Percentiles rank a stretch among this genome's conserved stretches.
phyloP scores from a whole-genome alignment of 2,329 filamentous ascomycete species.

The Aphanocladium album region DNA sequence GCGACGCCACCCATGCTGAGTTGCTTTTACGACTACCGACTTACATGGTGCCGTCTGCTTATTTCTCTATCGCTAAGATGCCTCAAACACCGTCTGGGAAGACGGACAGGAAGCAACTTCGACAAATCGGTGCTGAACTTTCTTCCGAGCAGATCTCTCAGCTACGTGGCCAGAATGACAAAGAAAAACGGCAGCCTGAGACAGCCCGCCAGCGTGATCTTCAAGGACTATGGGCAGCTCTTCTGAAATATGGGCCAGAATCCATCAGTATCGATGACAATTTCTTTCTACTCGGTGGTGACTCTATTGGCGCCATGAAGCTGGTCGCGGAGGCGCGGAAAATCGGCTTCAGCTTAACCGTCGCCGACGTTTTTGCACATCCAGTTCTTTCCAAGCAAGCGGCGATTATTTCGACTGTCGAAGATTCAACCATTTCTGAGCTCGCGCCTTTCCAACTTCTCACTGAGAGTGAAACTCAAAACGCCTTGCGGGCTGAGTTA shows the following conservation, averaged over 20 bases:
- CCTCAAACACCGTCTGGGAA: constrained; percentile 9
- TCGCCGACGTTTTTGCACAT: constrained; percentile 38
- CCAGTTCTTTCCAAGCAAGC: not conserved
- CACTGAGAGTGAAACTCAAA: not conserved
- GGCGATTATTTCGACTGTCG: not conserved
- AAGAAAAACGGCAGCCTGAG: not conserved
- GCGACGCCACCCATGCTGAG: not conserved
- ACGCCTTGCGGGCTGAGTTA: not conserved
- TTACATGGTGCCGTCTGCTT: constrained; percentile 14
- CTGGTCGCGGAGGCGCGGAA: constrained; percentile 14
- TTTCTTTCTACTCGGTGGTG: constrained; percentile 22
- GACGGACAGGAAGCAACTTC: constrained; percentile 7
- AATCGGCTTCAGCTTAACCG: constrained; percentile 26
- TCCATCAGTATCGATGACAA: constrained; percentile 25
- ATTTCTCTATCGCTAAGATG: constrained; percentile 3
- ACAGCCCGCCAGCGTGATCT: not conserved
- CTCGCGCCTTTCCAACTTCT: not conserved
- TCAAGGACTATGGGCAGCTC: constrained; percentile 11
- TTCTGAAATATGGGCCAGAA: constrained; percentile 11
- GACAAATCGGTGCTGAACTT: not conserved
- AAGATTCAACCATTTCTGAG: not conserved
- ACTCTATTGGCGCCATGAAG: constrained; percentile 22
- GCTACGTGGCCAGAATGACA: not conserved
- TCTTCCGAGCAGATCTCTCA: not conserved
- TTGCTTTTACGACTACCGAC: not conserved